Conservation (phyloP, 2,329 filamentous ascomycete species). For the Grosmannia clavigera region DNA sequence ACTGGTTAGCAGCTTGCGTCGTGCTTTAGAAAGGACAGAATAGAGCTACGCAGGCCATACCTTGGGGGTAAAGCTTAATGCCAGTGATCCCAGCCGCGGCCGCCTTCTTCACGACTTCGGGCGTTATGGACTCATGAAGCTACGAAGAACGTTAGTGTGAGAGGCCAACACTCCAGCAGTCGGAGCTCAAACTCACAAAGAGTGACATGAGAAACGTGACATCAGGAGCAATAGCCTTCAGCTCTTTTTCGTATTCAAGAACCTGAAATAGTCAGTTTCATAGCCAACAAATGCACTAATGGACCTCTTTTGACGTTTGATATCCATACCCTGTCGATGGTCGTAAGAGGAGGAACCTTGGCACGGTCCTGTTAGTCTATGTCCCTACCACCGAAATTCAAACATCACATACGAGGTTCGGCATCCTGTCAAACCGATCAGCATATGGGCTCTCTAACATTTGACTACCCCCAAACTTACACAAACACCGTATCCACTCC, state of each 20-base stretch:
- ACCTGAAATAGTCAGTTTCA: constrained; percentile 29
- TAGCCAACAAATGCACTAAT: not conserved
- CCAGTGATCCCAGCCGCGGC: constrained; percentile 57
- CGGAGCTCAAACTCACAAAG: constrained; percentile 19
- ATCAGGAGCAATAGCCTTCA: constrained; percentile 46
- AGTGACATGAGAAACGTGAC: constrained; percentile 66
- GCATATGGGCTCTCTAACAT: not conserved
- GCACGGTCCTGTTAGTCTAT: not conserved
- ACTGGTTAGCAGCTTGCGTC: not conserved
- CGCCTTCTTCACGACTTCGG: constrained; percentile 59
- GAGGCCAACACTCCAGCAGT: no score
- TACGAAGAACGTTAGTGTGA: constrained; percentile 3
- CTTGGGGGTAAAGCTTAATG: constrained; percentile 54
- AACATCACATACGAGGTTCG: constrained; percentile 10
- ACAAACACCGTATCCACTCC: constrained; percentile 16
- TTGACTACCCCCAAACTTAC: not conserved
- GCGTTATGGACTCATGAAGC: constrained; percentile 48
- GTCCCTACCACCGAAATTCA: not conserved
- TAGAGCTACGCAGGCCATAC: constrained; percentile 7
- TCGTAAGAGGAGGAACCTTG: constrained; percentile 12
- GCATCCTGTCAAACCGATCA: constrained; percentile 37
- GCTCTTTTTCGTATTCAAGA: constrained; percentile 50
- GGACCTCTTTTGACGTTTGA: not conserved
- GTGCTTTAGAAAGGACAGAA: not conserved
- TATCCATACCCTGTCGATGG: constrained; percentile 7